These are phyloP conservation scores for Amylocystis lapponica DNA, from an alignment of 768 basidiomycete species.

Conservation along the genomic window DNA sequence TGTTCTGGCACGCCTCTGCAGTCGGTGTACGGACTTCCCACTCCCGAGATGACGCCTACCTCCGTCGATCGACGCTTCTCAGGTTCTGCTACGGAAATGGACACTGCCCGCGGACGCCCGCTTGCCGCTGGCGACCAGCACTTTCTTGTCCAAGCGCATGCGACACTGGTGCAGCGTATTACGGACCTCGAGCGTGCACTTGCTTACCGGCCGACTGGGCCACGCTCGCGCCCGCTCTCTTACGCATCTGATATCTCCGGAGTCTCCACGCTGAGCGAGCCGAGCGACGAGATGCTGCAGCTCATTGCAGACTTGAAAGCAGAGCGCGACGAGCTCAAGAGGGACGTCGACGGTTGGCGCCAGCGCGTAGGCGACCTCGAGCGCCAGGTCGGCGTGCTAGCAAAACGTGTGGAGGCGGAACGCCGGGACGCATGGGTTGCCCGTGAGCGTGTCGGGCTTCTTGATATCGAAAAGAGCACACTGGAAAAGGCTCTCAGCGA, in stretches of 20 bases:
- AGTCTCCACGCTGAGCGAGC: conserved; percentile 29
- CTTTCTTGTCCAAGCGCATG: conserved; percentile 83
- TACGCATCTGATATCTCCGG: conserved; percentile 48
- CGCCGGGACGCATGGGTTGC: conserved; percentile 80
- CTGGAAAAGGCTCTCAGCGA: conserved; percentile 44
- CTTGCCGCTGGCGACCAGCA: conserved; percentile 73
- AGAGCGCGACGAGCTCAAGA: conserved; percentile 84
- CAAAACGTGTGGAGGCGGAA: conserved; percentile 69
- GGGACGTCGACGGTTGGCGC: conserved; percentile 87
- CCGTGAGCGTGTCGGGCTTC: conserved; percentile 59
- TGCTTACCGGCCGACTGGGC: conserved; percentile 40
- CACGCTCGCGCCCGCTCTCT: conserved; percentile 35
- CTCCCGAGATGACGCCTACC: conserved; percentile 69
- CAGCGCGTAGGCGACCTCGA: conserved; percentile 72
- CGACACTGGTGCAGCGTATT: conserved; percentile 76
- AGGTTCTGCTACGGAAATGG: conserved; percentile 8
- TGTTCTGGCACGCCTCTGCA: conserved; percentile 34
- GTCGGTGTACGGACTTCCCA: conserved; percentile 49
- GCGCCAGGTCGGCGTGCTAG: conserved; percentile 57
- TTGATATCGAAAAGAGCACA: conserved; percentile 62
- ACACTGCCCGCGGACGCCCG: conserved; percentile 22
- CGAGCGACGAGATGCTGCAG: conserved; percentile 73
- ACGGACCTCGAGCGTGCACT: conserved; percentile 66
- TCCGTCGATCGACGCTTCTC: conserved; percentile 21
- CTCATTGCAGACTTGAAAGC: conserved; percentile 75